Evolutionary conservation across 2,329 filamentous ascomycete genomes (phyloP), one percentile per base, ranked within the genome.

Genomic region (Ceratocystis ficicola): DNA sequence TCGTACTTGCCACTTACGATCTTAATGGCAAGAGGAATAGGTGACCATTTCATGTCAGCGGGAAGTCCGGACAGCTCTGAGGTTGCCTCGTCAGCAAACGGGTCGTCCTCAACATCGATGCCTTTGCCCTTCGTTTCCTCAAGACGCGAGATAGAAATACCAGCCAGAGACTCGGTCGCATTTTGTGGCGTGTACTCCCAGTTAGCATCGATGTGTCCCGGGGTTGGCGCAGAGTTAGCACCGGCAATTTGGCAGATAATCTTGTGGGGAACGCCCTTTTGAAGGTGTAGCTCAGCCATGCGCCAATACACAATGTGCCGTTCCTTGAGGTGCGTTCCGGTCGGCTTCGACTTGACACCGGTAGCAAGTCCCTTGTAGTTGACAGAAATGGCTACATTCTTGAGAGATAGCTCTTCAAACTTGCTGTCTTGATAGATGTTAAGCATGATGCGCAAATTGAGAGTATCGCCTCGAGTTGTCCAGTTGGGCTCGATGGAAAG

Each of bases 381-480:
- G 36, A 87, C 83, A 17, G 90, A 80, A 30, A 95, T 79, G 5
- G 88, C 81, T 28, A 96, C 80, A 71, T 96, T 95, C 71, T 86
- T 87, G 72, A 75, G 81, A 72, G 62, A 41, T 55, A 67, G 55
- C 48, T 67, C 63, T 6, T 65, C 66, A n/a, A 46, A 63, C 7
- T 28, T 22, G 57, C 59, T 52, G 22, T 48, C 41, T 8, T 55
- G 59, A n/a, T 52, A 64, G 3, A 67, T 32, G 22, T 44, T 63
- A n/a, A 65, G 50, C 25, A 67, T 46, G n/a, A 97, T 78, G 65
- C 96, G 83, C 50, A 95, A 83, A 50, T 89, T 92, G n/a, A 93
- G 83, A 75, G 96, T 93, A 69, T 88, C 86, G 55, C 88, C 83
- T 71, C 94, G 87, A 1, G 89, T 80, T 73, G 93, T 95, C 91